Evolutionary conservation across 2,329 filamentous ascomycete species (phyloP).

Genomic region (Fusarium musae): DNA sequence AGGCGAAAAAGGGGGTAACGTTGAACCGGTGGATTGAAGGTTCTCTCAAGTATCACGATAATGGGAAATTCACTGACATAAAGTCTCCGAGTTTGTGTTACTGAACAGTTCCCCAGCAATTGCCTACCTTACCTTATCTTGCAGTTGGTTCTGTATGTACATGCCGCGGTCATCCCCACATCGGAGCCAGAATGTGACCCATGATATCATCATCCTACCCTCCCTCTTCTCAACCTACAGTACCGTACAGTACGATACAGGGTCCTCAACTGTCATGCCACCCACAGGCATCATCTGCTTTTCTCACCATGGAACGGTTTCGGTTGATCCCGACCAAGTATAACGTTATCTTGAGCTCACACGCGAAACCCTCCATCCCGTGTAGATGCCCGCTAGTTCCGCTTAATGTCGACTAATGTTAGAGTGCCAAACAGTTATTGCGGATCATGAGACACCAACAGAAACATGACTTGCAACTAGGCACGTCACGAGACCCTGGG

Average conservation of each 20-base stretch:
- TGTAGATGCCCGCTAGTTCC: conserved; percentile 7
- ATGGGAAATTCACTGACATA: neutral
- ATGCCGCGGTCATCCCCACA: conserved; percentile 24
- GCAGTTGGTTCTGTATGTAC: neutral
- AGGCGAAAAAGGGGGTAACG: neutral
- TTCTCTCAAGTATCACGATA: neutral
- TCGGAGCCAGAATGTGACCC: conserved; percentile 28
- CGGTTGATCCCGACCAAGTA: conserved; percentile 34
- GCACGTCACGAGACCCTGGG: conserved; percentile 24
- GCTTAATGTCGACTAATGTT: conserved; percentile 1
- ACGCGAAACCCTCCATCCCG: neutral
- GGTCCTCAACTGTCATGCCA: conserved; percentile 38
- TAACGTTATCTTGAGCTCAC: conserved; percentile 2
- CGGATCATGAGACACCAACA: conserved; percentile 18
- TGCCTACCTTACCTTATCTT: neutral
- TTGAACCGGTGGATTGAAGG: neutral
- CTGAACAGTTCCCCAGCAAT: neutral
- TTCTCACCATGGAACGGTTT: conserved; percentile 10
- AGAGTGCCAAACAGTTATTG: neutral
- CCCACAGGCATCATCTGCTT: conserved; percentile 36
- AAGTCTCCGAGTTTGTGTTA: conserved; percentile 13
- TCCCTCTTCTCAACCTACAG: conserved; percentile 16
- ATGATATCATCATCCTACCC: conserved; percentile 45
- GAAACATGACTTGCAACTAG: conserved; percentile 23
- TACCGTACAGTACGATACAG: neutral